Conservation (phyloP, 2,329 filamentous ascomycete species). For the Cytospora chrysosperma region DNA sequence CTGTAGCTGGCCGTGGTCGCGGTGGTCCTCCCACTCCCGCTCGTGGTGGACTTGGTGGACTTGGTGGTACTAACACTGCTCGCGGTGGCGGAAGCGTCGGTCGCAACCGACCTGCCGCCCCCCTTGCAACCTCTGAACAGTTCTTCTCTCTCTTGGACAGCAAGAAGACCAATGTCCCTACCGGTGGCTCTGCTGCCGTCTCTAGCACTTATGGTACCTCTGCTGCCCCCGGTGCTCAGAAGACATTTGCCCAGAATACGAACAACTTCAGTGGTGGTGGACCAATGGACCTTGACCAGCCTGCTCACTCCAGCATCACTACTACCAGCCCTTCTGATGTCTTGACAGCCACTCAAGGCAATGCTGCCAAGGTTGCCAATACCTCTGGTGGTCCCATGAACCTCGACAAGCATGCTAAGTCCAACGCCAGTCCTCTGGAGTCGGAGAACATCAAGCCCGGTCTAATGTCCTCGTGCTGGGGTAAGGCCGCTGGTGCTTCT, state of each 20-base stretch:
- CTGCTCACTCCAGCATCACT: background rate
- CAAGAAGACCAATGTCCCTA: background rate
- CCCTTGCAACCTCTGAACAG: conserved; percentile 4
- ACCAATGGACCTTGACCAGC: background rate
- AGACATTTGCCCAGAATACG: background rate
- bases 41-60: background rate
- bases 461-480: too few species aligned
- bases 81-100: background rate
- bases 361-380: background rate
- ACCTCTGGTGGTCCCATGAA: background rate
- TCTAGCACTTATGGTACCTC: background rate
- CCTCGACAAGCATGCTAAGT: background rate
- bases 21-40: background rate
- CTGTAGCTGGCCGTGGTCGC: background rate
- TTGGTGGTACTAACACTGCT: too few species aligned
- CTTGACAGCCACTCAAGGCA: background rate
- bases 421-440: too few species aligned
- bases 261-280: background rate
- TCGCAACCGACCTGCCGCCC: background rate
- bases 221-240: background rate
- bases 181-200: background rate
- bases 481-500: too few species aligned
- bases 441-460: too few species aligned
- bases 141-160: background rate
- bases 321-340: background rate